Conservation (phyloP, 2,329 filamentous ascomycete species). For the Colletotrichum trifolii region DNA sequence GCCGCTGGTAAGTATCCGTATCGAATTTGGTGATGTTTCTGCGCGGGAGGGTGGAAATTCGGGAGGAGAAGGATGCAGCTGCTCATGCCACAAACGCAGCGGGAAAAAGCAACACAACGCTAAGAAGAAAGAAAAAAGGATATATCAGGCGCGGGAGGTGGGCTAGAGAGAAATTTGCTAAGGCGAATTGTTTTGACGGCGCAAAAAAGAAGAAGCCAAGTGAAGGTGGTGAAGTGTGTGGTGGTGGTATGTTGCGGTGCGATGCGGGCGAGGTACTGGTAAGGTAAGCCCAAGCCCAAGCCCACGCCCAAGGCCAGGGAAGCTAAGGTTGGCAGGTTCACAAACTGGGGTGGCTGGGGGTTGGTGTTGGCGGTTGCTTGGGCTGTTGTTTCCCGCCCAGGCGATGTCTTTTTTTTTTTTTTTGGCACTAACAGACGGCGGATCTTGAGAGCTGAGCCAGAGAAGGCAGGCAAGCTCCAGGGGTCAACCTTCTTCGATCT, state of each 20-base stretch:
- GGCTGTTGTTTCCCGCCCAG: constrained; percentile 18
- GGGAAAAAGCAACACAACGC: background rate
- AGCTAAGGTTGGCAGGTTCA: constrained; percentile 27
- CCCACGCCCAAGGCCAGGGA: too few relatives aligned
- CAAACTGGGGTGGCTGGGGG: constrained; percentile 35
- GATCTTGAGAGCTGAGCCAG: constrained; percentile 33
- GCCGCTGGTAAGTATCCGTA: constrained; percentile 1
- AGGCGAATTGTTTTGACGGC: constrained; percentile 12
- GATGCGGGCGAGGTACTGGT: constrained; percentile 1
- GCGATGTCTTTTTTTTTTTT: constrained; percentile 22
- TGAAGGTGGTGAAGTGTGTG: background rate
- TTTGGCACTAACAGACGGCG: background rate
- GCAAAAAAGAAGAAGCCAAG: constrained; percentile 26
- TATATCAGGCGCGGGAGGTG: constrained; percentile 5
- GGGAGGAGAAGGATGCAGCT: constrained; percentile 11
- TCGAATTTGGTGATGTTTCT: constrained; percentile 29
- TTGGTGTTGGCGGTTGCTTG: constrained; percentile 21
- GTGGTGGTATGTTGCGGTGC: constrained; percentile 10
- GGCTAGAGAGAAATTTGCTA: constrained; percentile 11
- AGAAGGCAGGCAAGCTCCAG: constrained; percentile 23
- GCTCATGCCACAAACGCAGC: constrained; percentile 29
- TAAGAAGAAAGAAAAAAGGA: constrained; percentile 17
- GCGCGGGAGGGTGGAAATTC: constrained; percentile 13
- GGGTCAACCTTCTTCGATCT: constrained; percentile 13
- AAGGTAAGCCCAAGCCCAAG: constrained; percentile 1